Evolutionary conservation across 768 basidiomycete species (phyloP), one percentile per base, ranked within the genome.

Genomic region (Pholiota conissans): DNA sequence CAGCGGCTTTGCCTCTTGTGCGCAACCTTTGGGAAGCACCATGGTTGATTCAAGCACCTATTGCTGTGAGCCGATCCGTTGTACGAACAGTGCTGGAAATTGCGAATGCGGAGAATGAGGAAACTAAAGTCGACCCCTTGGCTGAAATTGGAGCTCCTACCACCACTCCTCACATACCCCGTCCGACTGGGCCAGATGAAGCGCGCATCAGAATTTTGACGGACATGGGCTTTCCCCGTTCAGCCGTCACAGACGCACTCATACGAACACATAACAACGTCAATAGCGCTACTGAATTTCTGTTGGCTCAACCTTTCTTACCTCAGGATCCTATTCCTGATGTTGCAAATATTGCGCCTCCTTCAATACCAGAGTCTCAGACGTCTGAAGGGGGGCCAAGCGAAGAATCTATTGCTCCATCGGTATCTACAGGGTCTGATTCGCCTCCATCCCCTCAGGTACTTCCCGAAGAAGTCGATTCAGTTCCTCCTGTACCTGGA

Each of bases 141-240:
- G 65, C 68, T 37, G 77, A 80, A 3, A 67, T 59, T 45, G 63
- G 54, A 30, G 40, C 69, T 32, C 56, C 66, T 16, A 63, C 73
- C 28, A 57, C 64, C 22, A 63, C 50, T 5, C 64, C 72, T 32
- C 64, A 62, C 24, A 61, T 70, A 37, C 66, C 73, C 20, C 75
- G 72, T 22, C 69, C 69, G 59, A 72, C 78, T 58, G 84, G 79
- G 11, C 83, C 89, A 0, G 91, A 93, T 68, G 93, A 95, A 69
- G 80, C 79, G 46, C 84, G 89, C 32, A 84, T 98, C 52, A 83
- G 84, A 50, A 90, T 93, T 65, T 78, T 98, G 54, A 88, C 85
- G 9, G 97, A 98, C 65, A 98, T 99, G 97, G 97, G 97, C 46
- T 99, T 98, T 77, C 85, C 90, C 32, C 85, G 94, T n/a, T 82